Base-by-base conservation (phyloP, 1,284 basidiomycete genomes). In the Irpex sp. region DNA sequence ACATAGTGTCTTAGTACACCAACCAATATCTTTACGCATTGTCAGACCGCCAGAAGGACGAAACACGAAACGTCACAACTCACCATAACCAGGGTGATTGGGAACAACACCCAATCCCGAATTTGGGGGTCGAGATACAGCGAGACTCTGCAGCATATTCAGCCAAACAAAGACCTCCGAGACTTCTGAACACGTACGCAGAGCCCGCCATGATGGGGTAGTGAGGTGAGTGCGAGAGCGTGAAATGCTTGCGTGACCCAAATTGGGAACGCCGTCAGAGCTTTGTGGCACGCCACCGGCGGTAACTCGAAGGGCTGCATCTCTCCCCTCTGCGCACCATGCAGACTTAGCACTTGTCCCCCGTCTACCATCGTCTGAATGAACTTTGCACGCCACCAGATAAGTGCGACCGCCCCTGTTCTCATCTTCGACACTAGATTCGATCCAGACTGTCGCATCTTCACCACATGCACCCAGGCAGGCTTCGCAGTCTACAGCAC, bases 61-160 rank as follows among this genome's bases (percentile, higher is more conserved):
- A 13, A 44, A 8, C 31, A 38, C 38, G 13, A 40, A 58, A 40
- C 36, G 60, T 64, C 65, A 77, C 85, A 7, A 21, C 54, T 71
- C 70, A 93, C 93, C 96, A 99, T 98, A 76, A 99, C 96, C 67
- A 98, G 81, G 55, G 96, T 97, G 77, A 99, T 97, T 63, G 97
- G 97, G 75, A 99, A 93, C 64, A 99, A 79, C 54, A 99, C 95
- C 92, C 92, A 94, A 74, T 94, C 90, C 64, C 95, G 87, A 75
- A 97, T 97, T 76, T 95, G 92, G 57, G 94, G 94, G 79, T 96
- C 94, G 62, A 97, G 87, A 76, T 93, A 96, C 66, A 96, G 81
- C 48, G 89, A 91, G 2, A 86, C 82, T 67, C 90, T 92, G 72
- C 9, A 34, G 21, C 21, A 56, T 56, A 13, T 56, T 36, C 11